Conservation (phyloP, 2,329 filamentous ascomycete genomes). For the Cytospora piceicola region DNA sequence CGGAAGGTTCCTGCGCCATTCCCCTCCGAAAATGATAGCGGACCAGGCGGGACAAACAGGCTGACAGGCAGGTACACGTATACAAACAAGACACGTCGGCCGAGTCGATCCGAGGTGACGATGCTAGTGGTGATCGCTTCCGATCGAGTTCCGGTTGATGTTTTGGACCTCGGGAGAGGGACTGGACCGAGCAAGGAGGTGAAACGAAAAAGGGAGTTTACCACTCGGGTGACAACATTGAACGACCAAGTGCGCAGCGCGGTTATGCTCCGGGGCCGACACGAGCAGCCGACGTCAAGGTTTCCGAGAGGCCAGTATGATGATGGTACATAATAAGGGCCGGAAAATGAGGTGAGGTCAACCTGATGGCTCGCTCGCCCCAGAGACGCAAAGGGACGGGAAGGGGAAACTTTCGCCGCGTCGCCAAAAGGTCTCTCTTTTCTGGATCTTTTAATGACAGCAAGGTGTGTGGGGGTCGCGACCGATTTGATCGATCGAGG, state of each 20-base stretch:
- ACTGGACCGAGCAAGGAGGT: too few relatives aligned
- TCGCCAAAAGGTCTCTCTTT: conserved; percentile 5
- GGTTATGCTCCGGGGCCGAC: not conserved
- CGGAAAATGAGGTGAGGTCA: not conserved
- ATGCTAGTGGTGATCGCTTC: too few relatives aligned
- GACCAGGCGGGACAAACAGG: too few relatives aligned
- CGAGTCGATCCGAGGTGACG: not conserved
- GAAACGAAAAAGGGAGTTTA: too few relatives aligned
- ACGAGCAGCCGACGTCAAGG: not conserved
- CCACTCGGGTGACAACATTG: not conserved
- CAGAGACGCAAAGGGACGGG: conserved; percentile 6
- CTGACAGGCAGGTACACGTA: not conserved
- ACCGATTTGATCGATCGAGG: conserved; percentile 1
- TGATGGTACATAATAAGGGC: not conserved
- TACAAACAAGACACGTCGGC: not conserved
- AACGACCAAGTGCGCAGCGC: not conserved
- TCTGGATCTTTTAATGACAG: conserved; percentile 18
- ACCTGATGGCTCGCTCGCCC: too few relatives aligned
- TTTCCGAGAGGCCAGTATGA: too few relatives aligned
- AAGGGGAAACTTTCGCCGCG: conserved; percentile 23
- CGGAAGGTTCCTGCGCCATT: not conserved
- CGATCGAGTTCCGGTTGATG: not conserved
- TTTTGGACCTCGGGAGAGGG: too few relatives aligned
- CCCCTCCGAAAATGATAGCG: too few relatives aligned
- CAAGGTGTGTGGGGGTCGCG: not conserved